A percentile compares a stretch with the other conserved stretches of the same genome.
These are phyloP conservation scores for Pichia pseudocactophila DNA, from an alignment of 805 yeast genomes.

Conservation along the genomic window DNA sequence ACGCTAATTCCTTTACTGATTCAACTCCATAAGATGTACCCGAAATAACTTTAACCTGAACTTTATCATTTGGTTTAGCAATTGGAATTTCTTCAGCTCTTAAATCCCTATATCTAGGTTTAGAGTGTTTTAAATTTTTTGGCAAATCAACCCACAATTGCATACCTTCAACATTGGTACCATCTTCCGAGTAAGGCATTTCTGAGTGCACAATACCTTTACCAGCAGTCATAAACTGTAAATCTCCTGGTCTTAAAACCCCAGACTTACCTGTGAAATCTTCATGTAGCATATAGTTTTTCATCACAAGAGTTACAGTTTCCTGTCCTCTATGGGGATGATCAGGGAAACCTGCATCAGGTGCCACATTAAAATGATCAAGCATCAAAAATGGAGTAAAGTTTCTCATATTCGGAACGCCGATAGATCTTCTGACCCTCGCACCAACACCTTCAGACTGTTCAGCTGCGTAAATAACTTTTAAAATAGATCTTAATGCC, in stretches of 20 bases:
- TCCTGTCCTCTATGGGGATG: slow-evolving; percentile 82
- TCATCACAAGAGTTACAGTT: slow-evolving; percentile 59
- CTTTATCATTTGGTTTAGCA: slow-evolving; percentile 55
- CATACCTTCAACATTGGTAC: slow-evolving; percentile 49
- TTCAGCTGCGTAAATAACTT: slow-evolving; percentile 49
- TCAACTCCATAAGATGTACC: slow-evolving; percentile 73
- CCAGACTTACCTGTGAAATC: slow-evolving; percentile 86
- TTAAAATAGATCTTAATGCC: slow-evolving; percentile 40
- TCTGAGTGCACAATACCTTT: slow-evolving; percentile 80
- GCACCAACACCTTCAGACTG: slow-evolving; percentile 90
- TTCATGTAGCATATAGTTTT: slow-evolving; percentile 69
- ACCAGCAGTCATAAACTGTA: slow-evolving; percentile 94
- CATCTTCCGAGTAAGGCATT: slow-evolving; percentile 59
- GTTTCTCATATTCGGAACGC: slow-evolving; percentile 56
- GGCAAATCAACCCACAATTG: slow-evolving; percentile 90
- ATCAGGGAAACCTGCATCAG: slow-evolving; percentile 71
- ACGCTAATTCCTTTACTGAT: slow-evolving; percentile 65
- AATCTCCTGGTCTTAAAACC: slow-evolving; percentile 67
- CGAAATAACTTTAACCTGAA: slow-evolving; percentile 61
- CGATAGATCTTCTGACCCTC: slow-evolving; percentile 71
- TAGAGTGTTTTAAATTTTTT: slow-evolving; percentile 45
- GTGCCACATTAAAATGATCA: slow-evolving; percentile 62
- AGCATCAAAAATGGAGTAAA: slow-evolving; percentile 77
- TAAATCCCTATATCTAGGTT: slow-evolving; percentile 75
- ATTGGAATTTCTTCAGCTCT: slow-evolving; percentile 62